Percentiles rank a stretch among this genome's conserved stretches.
These are phyloP conservation scores for Aspergillus bombycis DNA, from an alignment of 2,329 filamentous ascomycete genomes.

Conservation along the genomic window DNA sequence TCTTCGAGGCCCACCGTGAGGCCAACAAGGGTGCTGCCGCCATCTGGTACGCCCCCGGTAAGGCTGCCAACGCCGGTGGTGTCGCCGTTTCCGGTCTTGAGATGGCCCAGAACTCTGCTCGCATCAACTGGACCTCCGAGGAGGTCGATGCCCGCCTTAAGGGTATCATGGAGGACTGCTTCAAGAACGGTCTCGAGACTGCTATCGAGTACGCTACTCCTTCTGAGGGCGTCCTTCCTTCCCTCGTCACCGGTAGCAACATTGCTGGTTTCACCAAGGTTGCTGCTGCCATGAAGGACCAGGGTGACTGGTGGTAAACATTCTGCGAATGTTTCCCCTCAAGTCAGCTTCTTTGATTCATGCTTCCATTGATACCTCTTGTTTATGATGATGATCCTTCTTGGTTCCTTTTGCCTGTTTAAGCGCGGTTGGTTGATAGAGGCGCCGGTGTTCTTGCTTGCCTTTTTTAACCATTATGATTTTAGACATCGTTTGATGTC, in stretches of 20 bases:
- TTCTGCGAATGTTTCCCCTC: slow-evolving; percentile 11
- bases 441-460: slow-evolving; percentile 29
- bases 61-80: slow-evolving; percentile 96
- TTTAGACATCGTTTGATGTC: slow-evolving; percentile 1
- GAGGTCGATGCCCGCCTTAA: slow-evolving; percentile 92
- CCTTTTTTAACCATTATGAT: background rate
- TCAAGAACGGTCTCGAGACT: slow-evolving; percentile 84
- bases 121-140: slow-evolving; percentile 82
- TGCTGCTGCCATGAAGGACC: slow-evolving; percentile 88
- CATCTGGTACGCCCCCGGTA: slow-evolving; percentile 96
- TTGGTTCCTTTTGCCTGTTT: slow-evolving; percentile 26
- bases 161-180: slow-evolving; percentile 92
- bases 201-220: slow-evolving; percentile 84
- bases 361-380: slow-evolving; percentile 8
- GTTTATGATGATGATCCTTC: slow-evolving; percentile 24
- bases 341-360: background rate
- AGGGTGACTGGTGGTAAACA: slow-evolving; percentile 84
- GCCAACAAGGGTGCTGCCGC: slow-evolving; percentile 65
- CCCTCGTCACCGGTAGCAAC: slow-evolving; percentile 89
- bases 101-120: slow-evolving; percentile 97
- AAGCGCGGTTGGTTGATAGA: slow-evolving; percentile 32
- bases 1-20: slow-evolving; percentile 79
- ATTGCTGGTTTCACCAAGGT: slow-evolving; percentile 99
- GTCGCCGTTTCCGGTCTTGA: slow-evolving; percentile 96
- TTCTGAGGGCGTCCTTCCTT: slow-evolving; percentile 81